Conservation (phyloP, 176 grass and related monocot species). For the Ensete ventricosum region DNA sequence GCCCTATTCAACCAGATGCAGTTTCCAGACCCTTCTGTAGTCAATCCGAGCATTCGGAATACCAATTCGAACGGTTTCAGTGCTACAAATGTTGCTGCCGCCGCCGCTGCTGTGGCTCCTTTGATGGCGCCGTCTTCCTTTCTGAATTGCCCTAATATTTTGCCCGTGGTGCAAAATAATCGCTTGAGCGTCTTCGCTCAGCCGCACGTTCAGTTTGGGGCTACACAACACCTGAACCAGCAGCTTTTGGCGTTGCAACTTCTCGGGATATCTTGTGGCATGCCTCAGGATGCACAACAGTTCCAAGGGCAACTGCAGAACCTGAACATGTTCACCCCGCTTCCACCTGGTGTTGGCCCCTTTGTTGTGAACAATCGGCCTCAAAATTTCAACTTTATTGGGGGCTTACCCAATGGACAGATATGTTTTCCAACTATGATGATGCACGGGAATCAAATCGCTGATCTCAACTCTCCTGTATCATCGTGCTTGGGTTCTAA, state of each 20-base stretch:
- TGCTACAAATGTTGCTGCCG: not conserved
- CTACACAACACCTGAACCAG: not conserved
- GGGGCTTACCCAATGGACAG: not conserved
- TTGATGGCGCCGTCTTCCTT: not conserved
- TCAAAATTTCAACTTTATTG: constrained; percentile 2
- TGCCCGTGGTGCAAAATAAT: not conserved
- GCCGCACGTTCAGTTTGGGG: not conserved
- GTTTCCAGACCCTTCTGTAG: not conserved
- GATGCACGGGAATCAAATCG: not conserved
- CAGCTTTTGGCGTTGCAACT: constrained; percentile 6
- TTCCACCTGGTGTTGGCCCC: not conserved
- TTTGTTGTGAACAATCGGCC: not conserved
- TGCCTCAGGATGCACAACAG: not conserved
- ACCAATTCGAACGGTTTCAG: not conserved
- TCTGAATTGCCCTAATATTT: not conserved
- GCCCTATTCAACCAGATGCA: not conserved
- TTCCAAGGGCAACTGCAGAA: constrained; percentile 6
- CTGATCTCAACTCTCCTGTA: not conserved
- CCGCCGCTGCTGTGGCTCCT: not conserved
- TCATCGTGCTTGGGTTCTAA: not conserved
- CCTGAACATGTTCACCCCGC: not conserved
- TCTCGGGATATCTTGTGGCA: not conserved
- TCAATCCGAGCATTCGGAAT: not conserved
- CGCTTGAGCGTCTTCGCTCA: not conserved
- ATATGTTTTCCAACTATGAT: not conserved